Evolutionary conservation across 2,329 filamentous ascomycete species (phyloP).

Genomic region (Metarhizium album): DNA sequence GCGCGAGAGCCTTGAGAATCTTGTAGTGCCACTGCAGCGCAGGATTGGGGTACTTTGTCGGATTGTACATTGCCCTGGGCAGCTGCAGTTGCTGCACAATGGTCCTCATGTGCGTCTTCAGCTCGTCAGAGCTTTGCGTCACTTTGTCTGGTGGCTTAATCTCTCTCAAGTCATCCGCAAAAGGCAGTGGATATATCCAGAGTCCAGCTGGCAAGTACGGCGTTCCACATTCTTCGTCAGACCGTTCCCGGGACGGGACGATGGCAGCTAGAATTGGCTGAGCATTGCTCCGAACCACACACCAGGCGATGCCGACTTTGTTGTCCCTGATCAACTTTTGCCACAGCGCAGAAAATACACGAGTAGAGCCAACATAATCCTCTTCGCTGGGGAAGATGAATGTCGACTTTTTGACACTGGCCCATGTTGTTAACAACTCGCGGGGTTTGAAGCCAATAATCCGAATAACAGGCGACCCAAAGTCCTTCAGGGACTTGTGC

Average conservation of each 20-base stretch:
- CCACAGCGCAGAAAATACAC: slow-evolving; percentile 85
- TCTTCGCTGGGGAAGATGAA: slow-evolving; percentile 94
- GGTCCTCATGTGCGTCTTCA: slow-evolving; percentile 73
- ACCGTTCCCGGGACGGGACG: slow-evolving; percentile 59
- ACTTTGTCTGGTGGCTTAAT: slow-evolving; percentile 49
- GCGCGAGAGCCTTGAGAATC: slow-evolving; percentile 79
- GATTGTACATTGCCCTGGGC: slow-evolving; percentile 76
- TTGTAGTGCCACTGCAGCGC: slow-evolving; percentile 94
- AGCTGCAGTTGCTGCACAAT: slow-evolving; percentile 81
- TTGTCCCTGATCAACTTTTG: slow-evolving; percentile 71
- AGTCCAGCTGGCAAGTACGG: slow-evolving; percentile 71
- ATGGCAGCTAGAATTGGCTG: slow-evolving; percentile 72
- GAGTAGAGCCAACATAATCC: slow-evolving; percentile 79
- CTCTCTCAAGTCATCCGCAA: slow-evolving; percentile 75
- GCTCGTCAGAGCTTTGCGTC: slow-evolving; percentile 51
- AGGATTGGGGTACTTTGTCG: slow-evolving; percentile 81
- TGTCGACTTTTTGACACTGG: slow-evolving; percentile 71
- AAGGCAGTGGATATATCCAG: slow-evolving; percentile 83
- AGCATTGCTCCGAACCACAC: slow-evolving; percentile 70
- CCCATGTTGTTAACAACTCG: slow-evolving; percentile 67
- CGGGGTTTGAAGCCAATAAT: slow-evolving; percentile 91
- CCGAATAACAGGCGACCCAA: slow-evolving; percentile 72
- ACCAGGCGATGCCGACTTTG: slow-evolving; percentile 85
- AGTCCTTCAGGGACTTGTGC: slow-evolving; percentile 63
- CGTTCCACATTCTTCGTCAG: slow-evolving; percentile 53